These are phyloP conservation scores for Aspergillus ibericus DNA, from an alignment of 2,329 filamentous ascomycete species.

Conservation along the genomic window DNA sequence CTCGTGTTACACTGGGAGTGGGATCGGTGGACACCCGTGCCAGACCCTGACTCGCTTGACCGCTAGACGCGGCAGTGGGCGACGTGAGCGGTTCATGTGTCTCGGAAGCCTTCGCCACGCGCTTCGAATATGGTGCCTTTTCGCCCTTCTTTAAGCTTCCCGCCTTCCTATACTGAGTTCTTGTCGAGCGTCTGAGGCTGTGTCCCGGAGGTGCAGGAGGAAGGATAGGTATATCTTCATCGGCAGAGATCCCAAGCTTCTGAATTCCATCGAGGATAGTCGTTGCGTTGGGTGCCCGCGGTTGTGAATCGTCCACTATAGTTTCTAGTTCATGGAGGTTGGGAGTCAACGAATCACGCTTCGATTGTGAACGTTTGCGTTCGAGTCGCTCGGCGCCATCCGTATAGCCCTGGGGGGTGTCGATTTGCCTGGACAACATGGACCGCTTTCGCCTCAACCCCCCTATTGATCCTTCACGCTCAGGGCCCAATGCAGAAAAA, in stretches of 20 bases:
- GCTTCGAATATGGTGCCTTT: slow-evolving; percentile 71
- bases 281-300: slow-evolving; percentile 68
- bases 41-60: slow-evolving; percentile 34
- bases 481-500: slow-evolving; percentile 56
- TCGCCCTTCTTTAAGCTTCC: slow-evolving; percentile 82
- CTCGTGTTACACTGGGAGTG: slow-evolving; percentile 31
- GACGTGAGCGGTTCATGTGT: slow-evolving; percentile 53
- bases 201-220: slow-evolving; percentile 71
- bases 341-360: slow-evolving; percentile 59
- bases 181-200: slow-evolving; percentile 82
- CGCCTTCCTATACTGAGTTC: slow-evolving; percentile 79
- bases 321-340: slow-evolving; percentile 71
- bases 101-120: slow-evolving; percentile 65
- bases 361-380: slow-evolving; percentile 65
- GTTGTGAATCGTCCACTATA: slow-evolving; percentile 76
- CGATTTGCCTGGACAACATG: slow-evolving; percentile 90
- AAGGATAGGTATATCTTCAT: slow-evolving; percentile 82
- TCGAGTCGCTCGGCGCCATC: slow-evolving; percentile 82
- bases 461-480: slow-evolving; percentile 55
- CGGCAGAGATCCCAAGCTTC: slow-evolving; percentile 44
- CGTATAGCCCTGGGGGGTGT: slow-evolving; percentile 71
- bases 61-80: slow-evolving; percentile 36
- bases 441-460: slow-evolving; percentile 85
- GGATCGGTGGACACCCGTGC: slow-evolving; percentile 40
- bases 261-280: slow-evolving; percentile 46